Percentiles rank a stretch among this genome's conserved stretches.
Evolutionary conservation across 371 early-diverging fungal genomes (phyloP).

Genomic region (Mortierella sp.): DNA sequence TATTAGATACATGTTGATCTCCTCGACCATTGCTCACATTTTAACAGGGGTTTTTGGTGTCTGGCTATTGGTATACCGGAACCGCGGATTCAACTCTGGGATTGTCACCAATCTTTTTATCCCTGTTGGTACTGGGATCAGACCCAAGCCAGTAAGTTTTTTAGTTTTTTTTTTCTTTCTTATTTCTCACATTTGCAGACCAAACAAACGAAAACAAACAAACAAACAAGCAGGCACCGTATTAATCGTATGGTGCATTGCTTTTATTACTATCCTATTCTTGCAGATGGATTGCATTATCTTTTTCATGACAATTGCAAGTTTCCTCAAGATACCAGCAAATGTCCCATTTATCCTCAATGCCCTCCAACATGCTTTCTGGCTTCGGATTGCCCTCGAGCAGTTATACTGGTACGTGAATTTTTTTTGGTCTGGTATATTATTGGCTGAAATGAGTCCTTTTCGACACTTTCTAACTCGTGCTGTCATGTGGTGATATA

Average conservation of each 20-base stretch:
- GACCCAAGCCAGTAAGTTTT: constrained; percentile 48
- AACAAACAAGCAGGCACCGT: neutral
- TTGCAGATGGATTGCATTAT: constrained; percentile 54
- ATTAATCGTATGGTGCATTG: neutral
- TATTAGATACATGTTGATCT: constrained; percentile 25
- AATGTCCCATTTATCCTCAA: constrained; percentile 32
- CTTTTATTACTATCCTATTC: neutral
- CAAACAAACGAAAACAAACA: neutral
- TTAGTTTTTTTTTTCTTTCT: neutral
- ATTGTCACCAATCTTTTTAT: constrained; percentile 47
- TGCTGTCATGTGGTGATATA: neutral
- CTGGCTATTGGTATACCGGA: constrained; percentile 44
- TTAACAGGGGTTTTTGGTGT: constrained; percentile 27
- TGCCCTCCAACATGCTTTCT: constrained; percentile 12
- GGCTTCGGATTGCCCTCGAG: constrained; percentile 44
- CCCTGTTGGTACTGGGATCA: constrained; percentile 40
- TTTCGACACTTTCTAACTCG: neutral
- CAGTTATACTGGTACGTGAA: constrained; percentile 45
- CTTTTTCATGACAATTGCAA: constrained; percentile 39
- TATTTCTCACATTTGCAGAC: no score
- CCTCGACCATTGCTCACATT: constrained; percentile 10
- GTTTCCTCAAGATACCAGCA: constrained; percentile 30
- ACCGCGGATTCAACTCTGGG: constrained; percentile 41
- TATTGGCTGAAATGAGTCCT: neutral
- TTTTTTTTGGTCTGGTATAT: neutral